These are phyloP conservation scores for Aspergillus baeticus DNA, from an alignment of 495 filamentous ascomycete species.

Conservation along the genomic window DNA sequence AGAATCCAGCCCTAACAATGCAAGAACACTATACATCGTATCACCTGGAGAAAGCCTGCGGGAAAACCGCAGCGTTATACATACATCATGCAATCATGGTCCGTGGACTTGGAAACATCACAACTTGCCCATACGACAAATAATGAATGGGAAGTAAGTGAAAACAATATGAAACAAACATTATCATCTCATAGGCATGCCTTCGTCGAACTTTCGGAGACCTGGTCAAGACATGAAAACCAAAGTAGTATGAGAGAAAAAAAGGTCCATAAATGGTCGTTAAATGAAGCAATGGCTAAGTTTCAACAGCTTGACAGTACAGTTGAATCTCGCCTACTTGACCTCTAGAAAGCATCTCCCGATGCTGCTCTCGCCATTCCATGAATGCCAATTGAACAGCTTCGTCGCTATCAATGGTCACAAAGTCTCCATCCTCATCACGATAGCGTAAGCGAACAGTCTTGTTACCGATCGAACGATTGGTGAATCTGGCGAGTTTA, in stretches of 20 bases:
- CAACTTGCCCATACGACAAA: slow-evolving; percentile 10
- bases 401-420: slow-evolving; percentile 91
- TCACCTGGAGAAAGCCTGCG: slow-evolving; percentile 17
- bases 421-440: slow-evolving; percentile 90
- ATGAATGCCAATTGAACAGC: slow-evolving; percentile 92
- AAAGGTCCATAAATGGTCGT: slow-evolving; percentile 16
- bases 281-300: slow-evolving; percentile 10
- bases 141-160: slow-evolving; percentile 13
- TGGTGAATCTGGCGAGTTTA: slow-evolving; percentile 81
- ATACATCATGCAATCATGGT: slow-evolving; percentile 43
- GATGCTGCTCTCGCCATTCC: slow-evolving; percentile 80
- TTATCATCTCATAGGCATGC: slow-evolving; percentile 18
- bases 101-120: slow-evolving; percentile 30
- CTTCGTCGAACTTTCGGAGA: slow-evolving; percentile 2
- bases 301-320: slow-evolving; percentile 57
- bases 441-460: slow-evolving; percentile 81
- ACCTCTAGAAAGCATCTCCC: slow-evolving; percentile 58
- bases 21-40: slow-evolving; percentile 26
- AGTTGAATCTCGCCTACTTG: slow-evolving; percentile 84
- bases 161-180: slow-evolving; percentile 12
- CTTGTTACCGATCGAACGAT: slow-evolving; percentile 72
- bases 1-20: slow-evolving; percentile 20
- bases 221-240: neutral
- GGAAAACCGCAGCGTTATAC: slow-evolving; percentile 32
- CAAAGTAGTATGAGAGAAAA: slow-evolving; percentile 9